A percentile compares a stretch with the other conserved stretches of the same genome.
phyloP scores from a whole-genome alignment of 352 stramenopile genomes.

The Phytophthora hybrid region DNA sequence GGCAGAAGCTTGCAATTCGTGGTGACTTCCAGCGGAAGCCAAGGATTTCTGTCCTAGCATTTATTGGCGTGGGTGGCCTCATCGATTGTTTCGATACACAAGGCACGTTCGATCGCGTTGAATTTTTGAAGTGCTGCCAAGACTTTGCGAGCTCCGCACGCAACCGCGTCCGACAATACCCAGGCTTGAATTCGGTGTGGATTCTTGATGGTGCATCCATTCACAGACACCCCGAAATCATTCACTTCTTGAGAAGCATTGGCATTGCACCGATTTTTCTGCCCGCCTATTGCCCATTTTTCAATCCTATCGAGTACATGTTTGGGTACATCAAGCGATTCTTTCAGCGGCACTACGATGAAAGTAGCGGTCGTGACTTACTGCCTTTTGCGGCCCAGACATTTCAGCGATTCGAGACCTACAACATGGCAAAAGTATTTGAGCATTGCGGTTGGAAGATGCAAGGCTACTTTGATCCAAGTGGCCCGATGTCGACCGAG shows the following conservation, averaged over 20 bases:
- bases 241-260: constrained; percentile 19
- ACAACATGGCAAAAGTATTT: neutral
- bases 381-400: neutral
- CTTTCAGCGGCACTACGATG: neutral
- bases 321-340: neutral
- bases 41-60: constrained; percentile 20
- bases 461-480: no score
- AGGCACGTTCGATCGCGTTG: constrained; percentile 34
- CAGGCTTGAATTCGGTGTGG: constrained; percentile 33
- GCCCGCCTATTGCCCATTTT: no score
- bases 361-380: neutral
- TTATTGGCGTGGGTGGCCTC: constrained; percentile 27
- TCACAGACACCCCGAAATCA: constrained; percentile 33
- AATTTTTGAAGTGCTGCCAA: constrained; percentile 30
- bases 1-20: constrained; percentile 4
- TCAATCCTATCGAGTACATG: no score
- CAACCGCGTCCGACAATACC: constrained; percentile 13
- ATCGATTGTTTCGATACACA: constrained; percentile 33
- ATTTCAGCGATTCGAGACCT: neutral
- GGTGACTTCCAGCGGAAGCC: constrained; percentile 35
- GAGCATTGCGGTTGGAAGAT: neutral
- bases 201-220: constrained; percentile 40
- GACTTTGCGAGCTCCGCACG: constrained; percentile 5
- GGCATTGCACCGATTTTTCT: no score
- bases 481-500: no score